Conservation (phyloP, 78 protist species). For the Dictyostelium brefeldianum region DNA sequence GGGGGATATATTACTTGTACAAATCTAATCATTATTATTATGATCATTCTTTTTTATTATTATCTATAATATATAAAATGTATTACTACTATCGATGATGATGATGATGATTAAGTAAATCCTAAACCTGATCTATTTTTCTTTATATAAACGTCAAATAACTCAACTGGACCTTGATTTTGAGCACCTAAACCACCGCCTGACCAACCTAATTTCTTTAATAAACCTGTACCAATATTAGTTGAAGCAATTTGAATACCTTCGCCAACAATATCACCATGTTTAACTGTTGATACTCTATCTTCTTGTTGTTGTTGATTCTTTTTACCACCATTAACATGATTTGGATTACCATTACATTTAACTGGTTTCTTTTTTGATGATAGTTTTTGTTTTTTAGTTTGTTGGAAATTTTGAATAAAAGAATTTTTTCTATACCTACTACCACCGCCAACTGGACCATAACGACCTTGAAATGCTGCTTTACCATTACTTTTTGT, state of each 20-base stretch:
- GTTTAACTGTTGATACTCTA: not conserved
- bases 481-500: not conserved
- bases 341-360: not conserved
- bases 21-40: too few relatives aligned
- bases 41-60: too few relatives aligned
- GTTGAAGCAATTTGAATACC: constrained; percentile 9
- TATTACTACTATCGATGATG: too few relatives aligned
- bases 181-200: constrained; percentile 67
- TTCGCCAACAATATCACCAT: constrained; percentile 62
- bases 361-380: not conserved
- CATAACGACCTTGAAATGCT: not conserved
- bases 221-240: constrained; percentile 33
- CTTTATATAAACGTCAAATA: constrained; percentile 38
- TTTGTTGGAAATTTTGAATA: not conserved
- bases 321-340: not conserved
- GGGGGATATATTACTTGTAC: too few relatives aligned
- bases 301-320: not conserved
- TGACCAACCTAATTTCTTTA: constrained; percentile 67
- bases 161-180: constrained; percentile 50
- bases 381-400: constrained; percentile 10
- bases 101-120: not conserved
- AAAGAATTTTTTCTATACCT: not conserved
- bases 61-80: too few relatives aligned
- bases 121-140: constrained; percentile 65
- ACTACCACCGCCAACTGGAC: constrained; percentile 18